Evolutionary conservation across 331 rosid genomes (phyloP), one percentile per base, ranked within the genome.

Genomic region (Erythrophleum ivorense): DNA sequence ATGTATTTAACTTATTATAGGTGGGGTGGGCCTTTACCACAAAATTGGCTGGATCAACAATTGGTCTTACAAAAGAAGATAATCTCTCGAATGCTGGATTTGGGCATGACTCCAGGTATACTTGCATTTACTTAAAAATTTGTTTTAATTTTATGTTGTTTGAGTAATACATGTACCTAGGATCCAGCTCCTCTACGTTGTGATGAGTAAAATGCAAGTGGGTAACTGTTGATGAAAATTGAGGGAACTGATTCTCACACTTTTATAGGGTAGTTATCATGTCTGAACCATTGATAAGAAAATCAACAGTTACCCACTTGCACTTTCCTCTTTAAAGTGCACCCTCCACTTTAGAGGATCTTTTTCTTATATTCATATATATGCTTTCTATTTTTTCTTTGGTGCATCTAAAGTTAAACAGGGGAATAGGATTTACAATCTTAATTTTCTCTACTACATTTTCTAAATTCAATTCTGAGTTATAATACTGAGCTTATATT

Each of bases 21-120:
- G 65, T 93, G 98, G 98, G 98, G 98, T 63, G 97, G 98, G 55
- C 96, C 98, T 75, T 80, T 95, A 89, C 84, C 98, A 54, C 94
- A 93, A 86, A 90, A 87, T 87, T 95, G 98, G 98, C 86, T 95
- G 76, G 97, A 91, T 84, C 90, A 90, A 64, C 98, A 95, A 73
- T 87, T 93, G 88, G 71, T 70, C 82, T 87, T 95, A 79, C 98
- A 93, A 83, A 91, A 90, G 85, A 92, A 79, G 81, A 90, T 95
- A 81, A 59, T 95, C 69, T 82, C 92, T 68, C 91, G 94, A 77
- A 95, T 95, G 98, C 87, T 90, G 73, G 97, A 93, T 86, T 89
- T 95, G 66, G 98, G 98, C 85, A 95, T 95, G 98, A 93, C 98
- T 78, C 98, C 98, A 86, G 98, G 98, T 95, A 80, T 75, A 67